Base-by-base conservation (phyloP, 257 asterid species). In the Salvia rosmarinus region DNA sequence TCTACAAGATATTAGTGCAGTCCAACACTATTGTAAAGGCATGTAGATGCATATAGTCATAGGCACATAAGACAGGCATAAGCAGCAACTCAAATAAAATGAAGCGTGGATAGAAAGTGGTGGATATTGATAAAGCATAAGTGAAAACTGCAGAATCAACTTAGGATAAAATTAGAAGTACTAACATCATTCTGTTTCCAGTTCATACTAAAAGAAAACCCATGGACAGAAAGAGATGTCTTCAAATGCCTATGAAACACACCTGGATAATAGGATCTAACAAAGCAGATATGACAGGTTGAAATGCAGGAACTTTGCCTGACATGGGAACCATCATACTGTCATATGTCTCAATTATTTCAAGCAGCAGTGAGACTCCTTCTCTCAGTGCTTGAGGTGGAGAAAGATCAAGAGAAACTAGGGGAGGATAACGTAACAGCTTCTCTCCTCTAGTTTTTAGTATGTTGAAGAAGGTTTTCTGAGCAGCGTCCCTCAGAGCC, bases 251-350 rank as follows among this genome's bases (percentile, higher is more conserved):
- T 69, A 46, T 25, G 66, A 65, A 66, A 52, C 79, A 25, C 49
- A 91, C 99, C 96, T 87, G 99, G 65, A 95, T 88, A 60, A 95
- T 91, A 67, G 99, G 99, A 82, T 95, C 98, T 43, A 95, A 82
- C 83, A 95, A 73, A 81, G 99, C 96, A 73, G 99, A 88, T 69
- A 95, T 87, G 73, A 89, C 95, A 5, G 95, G 97, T 79, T 89
- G 93, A 78, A 91, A 95, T 57, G 86, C 82, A 20, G 96, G 91
- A 71, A 82, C 82, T 80, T 82, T 76, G 80, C 88, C 98, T 32
- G 96, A 91, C 64, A 78, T 79, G 60, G 96, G 75, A 83, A 91
- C 70, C 97, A 95, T 95, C 96, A 88, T 89, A 73, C 97, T 84
- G 81, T 85, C 84, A 65, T 95, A 86, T 49, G 89, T 91, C 68